Evolutionary conservation across 345 rosid genomes (phyloP).

Genomic region (Orychophragmus violaceus): DNA sequence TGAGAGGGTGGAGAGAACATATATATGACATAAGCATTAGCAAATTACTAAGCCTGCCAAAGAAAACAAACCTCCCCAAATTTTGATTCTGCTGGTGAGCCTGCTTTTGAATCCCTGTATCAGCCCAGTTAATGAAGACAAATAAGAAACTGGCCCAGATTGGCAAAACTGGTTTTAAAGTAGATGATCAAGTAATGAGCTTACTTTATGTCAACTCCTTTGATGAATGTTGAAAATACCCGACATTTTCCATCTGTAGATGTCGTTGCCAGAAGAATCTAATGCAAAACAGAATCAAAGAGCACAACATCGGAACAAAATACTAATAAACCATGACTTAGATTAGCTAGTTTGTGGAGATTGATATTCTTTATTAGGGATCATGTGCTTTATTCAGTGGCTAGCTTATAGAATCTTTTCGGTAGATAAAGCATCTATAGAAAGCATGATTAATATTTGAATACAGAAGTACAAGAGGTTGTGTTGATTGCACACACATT

Average conservation of each 20-base stretch:
- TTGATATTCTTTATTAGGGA: background rate
- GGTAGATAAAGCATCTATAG: background rate
- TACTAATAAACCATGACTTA: background rate
- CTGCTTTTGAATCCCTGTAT: slow-evolving; percentile 63
- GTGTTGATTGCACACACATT: slow-evolving; percentile 45
- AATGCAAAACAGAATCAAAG: slow-evolving; percentile 17
- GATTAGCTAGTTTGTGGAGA: background rate
- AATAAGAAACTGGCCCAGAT: slow-evolving; percentile 17
- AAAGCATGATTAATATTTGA: background rate
- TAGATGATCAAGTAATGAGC: slow-evolving; percentile 5
- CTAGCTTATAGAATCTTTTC: background rate
- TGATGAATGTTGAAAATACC: slow-evolving; percentile 88
- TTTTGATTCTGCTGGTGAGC: slow-evolving; percentile 67
- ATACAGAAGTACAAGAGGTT: background rate
- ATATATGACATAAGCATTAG: background rate
- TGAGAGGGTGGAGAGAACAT: background rate
- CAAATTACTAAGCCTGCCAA: background rate
- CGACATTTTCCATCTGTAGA: slow-evolving; percentile 99
- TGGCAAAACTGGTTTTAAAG: background rate
- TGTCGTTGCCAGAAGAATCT: slow-evolving; percentile 92
- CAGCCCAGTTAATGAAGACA: slow-evolving; percentile 14
- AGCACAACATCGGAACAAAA: background rate
- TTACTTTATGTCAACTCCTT: slow-evolving; percentile 90
- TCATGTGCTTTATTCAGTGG: background rate
- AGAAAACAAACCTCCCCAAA: slow-evolving; percentile 79